phyloP scores from a whole-genome alignment of 495 filamentous ascomycete genomes.

The Sporormia fimetaria region DNA sequence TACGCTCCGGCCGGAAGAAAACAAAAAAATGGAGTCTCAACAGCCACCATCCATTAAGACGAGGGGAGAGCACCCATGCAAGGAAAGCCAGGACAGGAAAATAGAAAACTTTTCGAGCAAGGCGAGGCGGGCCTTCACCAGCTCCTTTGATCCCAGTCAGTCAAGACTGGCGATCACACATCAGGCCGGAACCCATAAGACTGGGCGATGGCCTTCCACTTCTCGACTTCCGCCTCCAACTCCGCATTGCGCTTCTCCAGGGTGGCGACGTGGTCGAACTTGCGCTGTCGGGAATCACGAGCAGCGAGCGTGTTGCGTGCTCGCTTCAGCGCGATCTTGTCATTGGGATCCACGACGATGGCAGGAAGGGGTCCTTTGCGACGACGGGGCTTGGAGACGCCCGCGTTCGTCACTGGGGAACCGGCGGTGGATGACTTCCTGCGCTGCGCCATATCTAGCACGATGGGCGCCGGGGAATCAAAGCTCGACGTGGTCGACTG shows the following conservation, averaged over 20 bases:
- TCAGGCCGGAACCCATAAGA: constrained; percentile 4
- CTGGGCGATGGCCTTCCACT: constrained; percentile 35
- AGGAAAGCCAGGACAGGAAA: constrained; percentile 6
- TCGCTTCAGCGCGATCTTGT: constrained; percentile 72
- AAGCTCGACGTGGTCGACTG: constrained; percentile 23
- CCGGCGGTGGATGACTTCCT: constrained; percentile 32
- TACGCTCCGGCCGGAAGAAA: constrained; percentile 29
- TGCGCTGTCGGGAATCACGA: constrained; percentile 82
- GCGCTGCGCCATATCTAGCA: constrained; percentile 33
- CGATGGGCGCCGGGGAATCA: constrained; percentile 19
- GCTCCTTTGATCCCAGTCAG: constrained; percentile 10
- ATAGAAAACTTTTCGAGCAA: constrained; percentile 15
- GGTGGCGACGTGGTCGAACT: constrained; percentile 55
- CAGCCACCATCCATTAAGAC: neutral
- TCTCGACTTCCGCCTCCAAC: constrained; percentile 40
- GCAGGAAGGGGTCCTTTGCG: constrained; percentile 71
- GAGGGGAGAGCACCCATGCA: constrained; percentile 1
- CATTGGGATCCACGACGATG: constrained; percentile 61
- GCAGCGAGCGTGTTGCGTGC: constrained; percentile 92
- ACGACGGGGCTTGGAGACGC: constrained; percentile 53
- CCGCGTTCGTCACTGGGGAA: constrained; percentile 44
- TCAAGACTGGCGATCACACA: constrained; percentile 4
- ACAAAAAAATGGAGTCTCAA: constrained; percentile 6
- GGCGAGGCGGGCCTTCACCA: constrained; percentile 16
- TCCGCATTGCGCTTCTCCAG: constrained; percentile 45